Evolutionary conservation across 2,329 filamentous ascomycete genomes (phyloP), one percentile per base, ranked within the genome.

Genomic region (Drechslerella dactyloides): DNA sequence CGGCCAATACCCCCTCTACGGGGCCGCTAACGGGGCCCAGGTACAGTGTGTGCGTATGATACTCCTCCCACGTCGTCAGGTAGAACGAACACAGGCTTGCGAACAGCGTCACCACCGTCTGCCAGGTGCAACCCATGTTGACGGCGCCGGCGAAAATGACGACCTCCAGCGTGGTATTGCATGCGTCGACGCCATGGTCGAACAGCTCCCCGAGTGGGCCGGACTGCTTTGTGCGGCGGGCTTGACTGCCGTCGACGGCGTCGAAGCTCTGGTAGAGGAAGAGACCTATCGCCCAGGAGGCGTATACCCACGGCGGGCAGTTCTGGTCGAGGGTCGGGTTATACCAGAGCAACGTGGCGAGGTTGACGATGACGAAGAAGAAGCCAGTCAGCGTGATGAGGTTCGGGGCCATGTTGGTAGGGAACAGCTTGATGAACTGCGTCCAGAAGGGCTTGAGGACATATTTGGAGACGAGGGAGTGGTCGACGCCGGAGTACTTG

Each of bases 201-300:
- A 99, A 99, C 23, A 99, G 86, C 80, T 99, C 94, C 75, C 94
- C 94, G 33, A 99, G 84, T 5, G 94, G 94, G 11, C 94, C 93
- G 78, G 91, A 96, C 79, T 97, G 94, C 76, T 85, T 87, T 19
- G 94, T 99, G 79, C 94, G 88, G 77, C 89, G 91, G 74, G 94
- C 94, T 80, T 99, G 94, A 30, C 89, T 86, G 58, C 94, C 94
- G 81, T 99, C 94, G 24, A 97, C 92, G 1, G 93, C 94, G 81
- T 99, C 94, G 81, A 99, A 97, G 0, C 93, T 97, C 85, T 99
- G 94, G 81, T 99, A 99, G 57, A 97, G 80, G 79, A 97, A 97
- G 75, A 99, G 82, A 1, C 94, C 94, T 33, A 90, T 80, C 2
- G 93, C 89, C 90, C 93, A 99, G 77, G 87, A 90, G 75, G 89